Conservation (phyloP, 208 protist genomes). For the Trypanosoma avium region DNA sequence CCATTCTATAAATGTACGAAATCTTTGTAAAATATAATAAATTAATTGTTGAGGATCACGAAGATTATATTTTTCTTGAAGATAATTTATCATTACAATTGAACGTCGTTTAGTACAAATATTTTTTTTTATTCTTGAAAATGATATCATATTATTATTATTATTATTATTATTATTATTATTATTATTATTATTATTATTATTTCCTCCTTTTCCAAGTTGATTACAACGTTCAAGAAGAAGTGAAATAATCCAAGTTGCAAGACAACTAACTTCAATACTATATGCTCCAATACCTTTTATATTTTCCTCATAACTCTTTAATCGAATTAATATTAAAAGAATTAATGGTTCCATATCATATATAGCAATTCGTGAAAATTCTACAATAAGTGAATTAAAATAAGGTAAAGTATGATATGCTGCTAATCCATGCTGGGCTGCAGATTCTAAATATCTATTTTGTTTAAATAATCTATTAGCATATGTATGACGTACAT, state of each 20-base stretch:
- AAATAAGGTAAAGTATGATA: conserved; percentile 14
- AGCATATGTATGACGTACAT: conserved; percentile 26
- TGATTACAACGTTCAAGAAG: conserved; percentile 29
- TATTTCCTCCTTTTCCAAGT: background rate
- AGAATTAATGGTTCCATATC: conserved; percentile 30
- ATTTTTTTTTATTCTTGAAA: background rate
- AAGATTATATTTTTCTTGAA: conserved; percentile 18
- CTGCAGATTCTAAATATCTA: conserved; percentile 33
- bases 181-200: background rate
- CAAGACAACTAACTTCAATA: conserved; percentile 21
- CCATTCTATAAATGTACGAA: conserved; percentile 17
- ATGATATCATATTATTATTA: background rate
- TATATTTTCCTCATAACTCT: conserved; percentile 15
- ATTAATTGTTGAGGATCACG: conserved; percentile 12
- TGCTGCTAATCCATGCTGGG: conserved; percentile 26
- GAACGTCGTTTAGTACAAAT: background rate
- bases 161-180: conserved; percentile 13
- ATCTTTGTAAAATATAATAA: background rate
- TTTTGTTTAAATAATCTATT: conserved; percentile 14
- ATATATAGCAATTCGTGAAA: conserved; percentile 12
- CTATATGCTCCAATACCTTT: conserved; percentile 3
- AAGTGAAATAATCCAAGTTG: conserved; percentile 26
- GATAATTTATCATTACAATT: conserved; percentile 8
- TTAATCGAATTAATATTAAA: conserved; percentile 24
- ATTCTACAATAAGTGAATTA: conserved; percentile 22